Conservation (phyloP, 371 early-diverging fungal genomes). For the Mucor lusitanicus region DNA sequence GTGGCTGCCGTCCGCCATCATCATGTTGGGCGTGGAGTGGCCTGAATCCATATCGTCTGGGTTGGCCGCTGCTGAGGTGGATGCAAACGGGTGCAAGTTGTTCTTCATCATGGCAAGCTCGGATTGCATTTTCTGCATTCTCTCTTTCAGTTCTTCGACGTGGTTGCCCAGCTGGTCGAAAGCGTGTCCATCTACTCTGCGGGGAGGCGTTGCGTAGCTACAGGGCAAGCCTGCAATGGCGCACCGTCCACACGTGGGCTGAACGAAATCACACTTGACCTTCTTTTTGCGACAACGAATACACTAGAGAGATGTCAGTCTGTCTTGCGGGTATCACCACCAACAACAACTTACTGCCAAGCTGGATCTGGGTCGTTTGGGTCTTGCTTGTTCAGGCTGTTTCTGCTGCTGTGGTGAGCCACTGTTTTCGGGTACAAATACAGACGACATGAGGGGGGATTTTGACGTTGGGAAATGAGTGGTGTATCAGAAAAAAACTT, state of each 20-base stretch:
- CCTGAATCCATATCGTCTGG: slow-evolving; percentile 17
- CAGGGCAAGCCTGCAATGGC: slow-evolving; percentile 51
- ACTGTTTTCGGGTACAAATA: slow-evolving; percentile 36
- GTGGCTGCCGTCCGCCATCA: background rate
- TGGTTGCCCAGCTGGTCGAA: slow-evolving; percentile 57
- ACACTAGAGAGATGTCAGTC: slow-evolving; percentile 27
- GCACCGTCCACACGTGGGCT: slow-evolving; percentile 65
- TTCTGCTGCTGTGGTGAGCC: slow-evolving; percentile 36
- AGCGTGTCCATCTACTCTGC: slow-evolving; percentile 60
- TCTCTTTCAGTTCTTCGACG: slow-evolving; percentile 51
- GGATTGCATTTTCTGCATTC: slow-evolving; percentile 51
- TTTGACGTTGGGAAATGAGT: background rate
- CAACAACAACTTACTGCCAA: slow-evolving; percentile 46
- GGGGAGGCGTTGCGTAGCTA: slow-evolving; percentile 53
- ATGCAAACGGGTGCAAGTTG: slow-evolving; percentile 16
- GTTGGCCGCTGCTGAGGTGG: slow-evolving; percentile 41
- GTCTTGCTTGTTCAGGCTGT: slow-evolving; percentile 43
- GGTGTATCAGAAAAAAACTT: background rate
- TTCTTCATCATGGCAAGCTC: slow-evolving; percentile 55
- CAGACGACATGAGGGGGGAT: slow-evolving; percentile 35
- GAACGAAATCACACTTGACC: slow-evolving; percentile 66
- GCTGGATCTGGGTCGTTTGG: slow-evolving; percentile 50
- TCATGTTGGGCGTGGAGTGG: slow-evolving; percentile 6
- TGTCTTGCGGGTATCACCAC: too few relatives aligned
- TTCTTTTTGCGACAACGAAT: slow-evolving; percentile 64